Percentiles rank a stretch among this genome's conserved stretches.
Conservation (phyloP, 2,329 filamentous ascomycete species). For the Trichoderma hamatum region DNA sequence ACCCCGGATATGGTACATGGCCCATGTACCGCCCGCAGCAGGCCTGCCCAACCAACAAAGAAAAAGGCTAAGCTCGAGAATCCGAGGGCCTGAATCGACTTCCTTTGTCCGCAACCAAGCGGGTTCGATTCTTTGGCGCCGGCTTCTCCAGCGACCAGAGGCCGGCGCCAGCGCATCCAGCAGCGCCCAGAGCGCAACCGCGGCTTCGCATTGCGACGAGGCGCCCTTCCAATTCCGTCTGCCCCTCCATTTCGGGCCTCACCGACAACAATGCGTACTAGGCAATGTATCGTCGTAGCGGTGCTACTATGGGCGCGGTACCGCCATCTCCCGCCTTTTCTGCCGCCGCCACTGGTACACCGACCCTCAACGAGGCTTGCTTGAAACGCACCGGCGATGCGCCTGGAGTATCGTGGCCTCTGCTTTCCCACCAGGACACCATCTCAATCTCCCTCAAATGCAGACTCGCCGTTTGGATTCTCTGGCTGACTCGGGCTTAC, state of each 20-base stretch:
- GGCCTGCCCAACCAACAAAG: slow-evolving; percentile 14
- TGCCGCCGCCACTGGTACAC: slow-evolving; percentile 2
- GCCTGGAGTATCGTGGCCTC: background rate
- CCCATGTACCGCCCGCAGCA: slow-evolving; percentile 5
- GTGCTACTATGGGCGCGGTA: background rate
- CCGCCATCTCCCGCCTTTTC: slow-evolving; percentile 1
- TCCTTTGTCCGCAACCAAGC: background rate
- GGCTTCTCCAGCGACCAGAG: background rate
- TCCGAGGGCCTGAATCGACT: background rate
- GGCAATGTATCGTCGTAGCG: background rate
- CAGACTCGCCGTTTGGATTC: background rate
- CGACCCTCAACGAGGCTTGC: background rate
- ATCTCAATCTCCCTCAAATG: slow-evolving; percentile 11
- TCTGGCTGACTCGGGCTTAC: slow-evolving; percentile 9
- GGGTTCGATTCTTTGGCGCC: background rate
- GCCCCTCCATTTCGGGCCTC: slow-evolving; percentile 21
- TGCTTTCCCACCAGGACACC: background rate
- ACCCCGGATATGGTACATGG: slow-evolving; percentile 21
- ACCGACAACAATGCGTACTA: slow-evolving; percentile 12
- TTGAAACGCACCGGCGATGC: slow-evolving; percentile 16
- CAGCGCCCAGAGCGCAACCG: background rate
- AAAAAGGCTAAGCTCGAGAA: background rate
- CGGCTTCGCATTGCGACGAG: slow-evolving; percentile 1
- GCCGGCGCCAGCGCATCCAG: background rate
- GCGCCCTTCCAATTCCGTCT: background rate